These are phyloP conservation scores for Cyclotella cryptica DNA, from an alignment of 108 stramenopile species.

Conservation along the genomic window DNA sequence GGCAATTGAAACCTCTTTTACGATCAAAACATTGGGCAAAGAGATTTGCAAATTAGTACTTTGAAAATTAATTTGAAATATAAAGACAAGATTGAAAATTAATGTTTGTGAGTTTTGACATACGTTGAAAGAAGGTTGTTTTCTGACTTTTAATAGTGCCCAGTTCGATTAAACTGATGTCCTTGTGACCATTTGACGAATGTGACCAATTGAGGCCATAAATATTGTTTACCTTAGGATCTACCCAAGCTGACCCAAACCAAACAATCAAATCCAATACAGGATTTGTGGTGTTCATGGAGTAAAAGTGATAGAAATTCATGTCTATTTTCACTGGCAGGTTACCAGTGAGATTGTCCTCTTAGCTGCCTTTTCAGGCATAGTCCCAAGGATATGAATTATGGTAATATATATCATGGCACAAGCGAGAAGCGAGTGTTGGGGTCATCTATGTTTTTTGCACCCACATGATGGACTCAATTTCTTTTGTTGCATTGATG, in stretches of 20 bases:
- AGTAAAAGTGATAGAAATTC: conserved; percentile 47
- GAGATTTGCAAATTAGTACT: no score
- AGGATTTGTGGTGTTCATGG: conserved; percentile 38
- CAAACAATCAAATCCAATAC: conserved; percentile 54
- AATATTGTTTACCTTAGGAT: conserved; percentile 50
- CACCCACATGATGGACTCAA: conserved; percentile 19
- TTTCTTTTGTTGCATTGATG: neutral
- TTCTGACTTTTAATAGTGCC: no score
- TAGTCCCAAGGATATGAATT: conserved; percentile 56
- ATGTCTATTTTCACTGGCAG: conserved; percentile 49
- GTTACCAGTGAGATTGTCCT: conserved; percentile 24
- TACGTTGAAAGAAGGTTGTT: no score
- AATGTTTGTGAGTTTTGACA: no score
- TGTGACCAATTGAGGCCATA: no score
- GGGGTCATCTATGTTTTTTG: conserved; percentile 10
- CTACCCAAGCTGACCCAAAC: conserved; percentile 48
- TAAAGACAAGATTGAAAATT: no score
- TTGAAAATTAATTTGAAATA: no score
- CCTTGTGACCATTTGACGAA: no score
- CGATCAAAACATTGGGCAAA: no score
- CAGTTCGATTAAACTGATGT: no score
- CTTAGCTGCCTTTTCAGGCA: conserved; percentile 21
- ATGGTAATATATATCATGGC: conserved; percentile 42
- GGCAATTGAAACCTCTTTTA: no score
- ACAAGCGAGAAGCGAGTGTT: conserved; percentile 9